A percentile compares a stretch with the other conserved stretches of the same genome.
Evolutionary conservation across 106 monocot genomes (phyloP).

Genomic region (Vanilla planifolia): DNA sequence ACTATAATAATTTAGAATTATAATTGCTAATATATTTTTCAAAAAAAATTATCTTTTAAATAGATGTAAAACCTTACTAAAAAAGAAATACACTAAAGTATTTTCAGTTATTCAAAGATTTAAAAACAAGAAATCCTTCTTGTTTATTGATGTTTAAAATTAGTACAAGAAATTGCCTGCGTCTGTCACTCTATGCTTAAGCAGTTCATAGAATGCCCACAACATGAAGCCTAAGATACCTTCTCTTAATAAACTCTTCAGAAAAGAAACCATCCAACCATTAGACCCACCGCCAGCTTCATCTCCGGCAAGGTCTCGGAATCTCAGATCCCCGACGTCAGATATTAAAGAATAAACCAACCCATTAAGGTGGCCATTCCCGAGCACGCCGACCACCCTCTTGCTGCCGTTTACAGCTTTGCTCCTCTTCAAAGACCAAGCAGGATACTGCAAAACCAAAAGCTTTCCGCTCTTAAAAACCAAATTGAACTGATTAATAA

Average conservation of each 20-base stretch:
- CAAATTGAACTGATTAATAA: no score
- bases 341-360: conserved; percentile 80
- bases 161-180: not conserved
- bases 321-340: conserved; percentile 73
- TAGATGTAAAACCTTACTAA: no score
- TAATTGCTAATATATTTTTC: no score
- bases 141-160: not conserved
- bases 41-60: no score
- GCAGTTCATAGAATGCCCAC: conserved; percentile 71
- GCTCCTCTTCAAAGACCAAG: conserved; percentile 94
- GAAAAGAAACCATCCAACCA: conserved; percentile 26
- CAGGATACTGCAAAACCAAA: conserved; percentile 55
- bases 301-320: conserved; percentile 67
- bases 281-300: conserved; percentile 16
- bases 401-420: conserved; percentile 82
- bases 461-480: no score
- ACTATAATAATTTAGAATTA: no score
- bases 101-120: no score
- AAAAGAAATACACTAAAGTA: no score
- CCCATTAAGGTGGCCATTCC: conserved; percentile 86
- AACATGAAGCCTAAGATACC: conserved; percentile 51
- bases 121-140: no score
- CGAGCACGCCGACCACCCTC: conserved; percentile 69
- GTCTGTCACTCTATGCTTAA: conserved; percentile 3
- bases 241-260: conserved; percentile 58